Percentiles rank a stretch among this genome's conserved stretches.
These are phyloP conservation scores for Macrophomina tecta DNA, from an alignment of 2,329 filamentous ascomycete genomes.

Conservation along the genomic window DNA sequence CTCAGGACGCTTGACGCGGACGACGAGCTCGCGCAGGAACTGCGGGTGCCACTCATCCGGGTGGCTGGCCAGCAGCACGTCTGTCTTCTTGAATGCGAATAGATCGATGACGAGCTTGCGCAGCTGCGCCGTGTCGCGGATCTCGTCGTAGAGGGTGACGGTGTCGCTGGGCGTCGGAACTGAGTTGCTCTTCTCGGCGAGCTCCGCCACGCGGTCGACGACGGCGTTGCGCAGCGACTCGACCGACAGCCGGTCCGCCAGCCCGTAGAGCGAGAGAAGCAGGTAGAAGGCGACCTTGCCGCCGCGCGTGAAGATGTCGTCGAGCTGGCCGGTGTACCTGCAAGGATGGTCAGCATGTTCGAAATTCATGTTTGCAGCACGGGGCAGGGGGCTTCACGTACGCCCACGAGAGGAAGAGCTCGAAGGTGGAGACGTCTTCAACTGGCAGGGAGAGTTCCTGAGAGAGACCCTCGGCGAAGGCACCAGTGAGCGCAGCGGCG, in stretches of 20 bases:
- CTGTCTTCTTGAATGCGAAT: conserved; percentile 60
- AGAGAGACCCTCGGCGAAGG: conserved; percentile 53
- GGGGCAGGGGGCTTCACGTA: conserved; percentile 31
- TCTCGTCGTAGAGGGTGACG: conserved; percentile 53
- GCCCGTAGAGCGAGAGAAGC: conserved; percentile 54
- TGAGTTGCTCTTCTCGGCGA: conserved; percentile 56
- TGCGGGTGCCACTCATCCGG: conserved; percentile 55
- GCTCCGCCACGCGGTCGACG: conserved; percentile 50
- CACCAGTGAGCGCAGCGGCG: conserved; percentile 55
- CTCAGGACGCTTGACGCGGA: conserved; percentile 54
- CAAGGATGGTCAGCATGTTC: not conserved
- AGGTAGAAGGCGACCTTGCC: conserved; percentile 58
- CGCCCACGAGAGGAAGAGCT: conserved; percentile 59
- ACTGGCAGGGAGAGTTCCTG: conserved; percentile 53
- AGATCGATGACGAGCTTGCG: conserved; percentile 54
- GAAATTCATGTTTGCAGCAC: not conserved
- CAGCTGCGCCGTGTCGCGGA: conserved; percentile 48
- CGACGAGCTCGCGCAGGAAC: conserved; percentile 55
- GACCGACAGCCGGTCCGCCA: conserved; percentile 55
- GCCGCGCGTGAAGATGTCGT: conserved; percentile 49
- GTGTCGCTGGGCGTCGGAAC: conserved; percentile 58
- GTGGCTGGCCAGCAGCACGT: conserved; percentile 54
- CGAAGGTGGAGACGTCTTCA: conserved; percentile 53
- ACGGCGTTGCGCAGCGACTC: conserved; percentile 54
- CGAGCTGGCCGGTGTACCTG: conserved; percentile 47